Evolutionary conservation across 2,329 filamentous ascomycete species (phyloP).

Genomic region (Colletotrichum liriopes): DNA sequence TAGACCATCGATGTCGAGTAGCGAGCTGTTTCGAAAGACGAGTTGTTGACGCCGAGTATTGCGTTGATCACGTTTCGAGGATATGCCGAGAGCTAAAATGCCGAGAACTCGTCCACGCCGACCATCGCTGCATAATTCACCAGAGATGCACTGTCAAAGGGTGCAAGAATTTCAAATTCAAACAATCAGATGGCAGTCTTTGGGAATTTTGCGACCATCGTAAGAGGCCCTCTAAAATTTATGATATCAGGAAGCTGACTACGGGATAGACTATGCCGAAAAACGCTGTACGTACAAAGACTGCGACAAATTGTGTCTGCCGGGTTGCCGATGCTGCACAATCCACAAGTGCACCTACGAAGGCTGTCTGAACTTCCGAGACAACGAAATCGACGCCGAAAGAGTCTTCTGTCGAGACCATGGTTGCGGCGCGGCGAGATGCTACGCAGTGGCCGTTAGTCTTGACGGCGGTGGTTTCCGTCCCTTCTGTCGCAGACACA

Average conservation of each 20-base stretch:
- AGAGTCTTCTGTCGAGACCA: constrained; percentile 34
- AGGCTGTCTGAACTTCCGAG: constrained; percentile 30
- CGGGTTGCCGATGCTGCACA: constrained; percentile 6
- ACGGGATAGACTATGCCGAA: constrained; percentile 15
- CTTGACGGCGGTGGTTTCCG: constrained; percentile 18
- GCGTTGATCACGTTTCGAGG: constrained; percentile 24
- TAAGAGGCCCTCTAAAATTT: not conserved
- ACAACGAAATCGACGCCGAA: constrained; percentile 28
- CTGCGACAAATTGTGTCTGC: constrained; percentile 11
- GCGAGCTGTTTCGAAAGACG: constrained; percentile 29
- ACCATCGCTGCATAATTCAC: constrained; percentile 22
- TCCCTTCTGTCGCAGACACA: constrained; percentile 35
- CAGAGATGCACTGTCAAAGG: constrained; percentile 35
- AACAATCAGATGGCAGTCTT: constrained; percentile 2
- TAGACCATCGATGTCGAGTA: constrained; percentile 29
- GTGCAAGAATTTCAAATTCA: constrained; percentile 22
- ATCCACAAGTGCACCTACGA: constrained; percentile 38
- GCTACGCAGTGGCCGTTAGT: constrained; percentile 30
- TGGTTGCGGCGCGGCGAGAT: constrained; percentile 23
- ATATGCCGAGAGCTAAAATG: constrained; percentile 33
- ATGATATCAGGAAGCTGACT: not conserved
- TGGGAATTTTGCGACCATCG: constrained; percentile 34
- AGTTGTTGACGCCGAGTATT: constrained; percentile 15
- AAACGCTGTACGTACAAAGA: constrained; percentile 25
- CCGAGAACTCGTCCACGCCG: constrained; percentile 19